Evolutionary conservation across 2,329 filamentous ascomycete species (phyloP).

Genomic region (Fusarium acutatum): DNA sequence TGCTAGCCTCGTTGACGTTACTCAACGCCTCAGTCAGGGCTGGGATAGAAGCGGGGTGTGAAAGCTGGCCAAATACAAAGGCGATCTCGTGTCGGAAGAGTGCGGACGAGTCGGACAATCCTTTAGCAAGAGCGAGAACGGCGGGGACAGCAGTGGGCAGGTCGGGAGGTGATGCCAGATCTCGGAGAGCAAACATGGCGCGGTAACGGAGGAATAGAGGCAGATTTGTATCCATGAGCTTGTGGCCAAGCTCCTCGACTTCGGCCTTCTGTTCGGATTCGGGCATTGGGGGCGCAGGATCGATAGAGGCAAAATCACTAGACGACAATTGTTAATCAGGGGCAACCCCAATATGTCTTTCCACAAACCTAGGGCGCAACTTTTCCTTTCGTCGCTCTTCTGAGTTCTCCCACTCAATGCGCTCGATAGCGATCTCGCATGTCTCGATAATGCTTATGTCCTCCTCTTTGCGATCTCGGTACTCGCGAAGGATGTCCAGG

Average conservation of each 20-base stretch:
- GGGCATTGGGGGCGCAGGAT: slow-evolving; percentile 90
- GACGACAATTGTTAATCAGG: slow-evolving; percentile 43
- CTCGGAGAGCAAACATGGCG: slow-evolving; percentile 96
- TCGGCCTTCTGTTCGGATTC: slow-evolving; percentile 74
- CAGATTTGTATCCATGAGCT: slow-evolving; percentile 78
- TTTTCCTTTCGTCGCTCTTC: slow-evolving; percentile 76
- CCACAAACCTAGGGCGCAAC: slow-evolving; percentile 77
- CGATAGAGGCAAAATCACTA: slow-evolving; percentile 94
- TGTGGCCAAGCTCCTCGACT: slow-evolving; percentile 78
- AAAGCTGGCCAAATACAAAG: slow-evolving; percentile 96
- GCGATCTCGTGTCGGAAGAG: slow-evolving; percentile 98
- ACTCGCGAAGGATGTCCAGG: slow-evolving; percentile 75
- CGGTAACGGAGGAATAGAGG: slow-evolving; percentile 94
- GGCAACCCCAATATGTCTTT: slow-evolving; percentile 27
- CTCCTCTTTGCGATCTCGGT: slow-evolving; percentile 80
- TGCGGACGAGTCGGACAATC: slow-evolving; percentile 85
- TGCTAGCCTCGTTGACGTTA: slow-evolving; percentile 83
- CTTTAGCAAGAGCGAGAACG: slow-evolving; percentile 83
- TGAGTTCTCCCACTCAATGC: slow-evolving; percentile 92
- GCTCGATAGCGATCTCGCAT: slow-evolving; percentile 94
- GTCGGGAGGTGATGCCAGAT: slow-evolving; percentile 92
- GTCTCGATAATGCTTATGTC: slow-evolving; percentile 88
- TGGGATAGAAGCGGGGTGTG: slow-evolving; percentile 95
- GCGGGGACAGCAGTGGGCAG: slow-evolving; percentile 90
- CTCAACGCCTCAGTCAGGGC: slow-evolving; percentile 82